Conservation (phyloP, 2,329 filamentous ascomycete genomes). For the Botryosphaeria dothidea region DNA sequence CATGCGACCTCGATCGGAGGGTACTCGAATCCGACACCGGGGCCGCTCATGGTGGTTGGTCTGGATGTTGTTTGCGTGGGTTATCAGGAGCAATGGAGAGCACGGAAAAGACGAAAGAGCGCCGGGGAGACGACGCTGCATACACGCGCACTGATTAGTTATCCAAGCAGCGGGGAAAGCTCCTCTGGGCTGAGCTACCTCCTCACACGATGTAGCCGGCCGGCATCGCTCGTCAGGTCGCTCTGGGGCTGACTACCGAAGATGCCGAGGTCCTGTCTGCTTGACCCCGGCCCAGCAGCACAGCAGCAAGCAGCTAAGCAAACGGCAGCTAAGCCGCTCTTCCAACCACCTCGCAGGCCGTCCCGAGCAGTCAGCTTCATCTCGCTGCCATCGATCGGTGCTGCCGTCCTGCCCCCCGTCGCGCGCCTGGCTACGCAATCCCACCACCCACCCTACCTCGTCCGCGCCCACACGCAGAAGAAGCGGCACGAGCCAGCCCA, state of each 20-base stretch:
- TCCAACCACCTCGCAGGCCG: too few relatives aligned
- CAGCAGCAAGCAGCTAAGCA: neutral
- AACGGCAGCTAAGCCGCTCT: neutral
- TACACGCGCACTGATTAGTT: neutral
- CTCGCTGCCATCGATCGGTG: too few relatives aligned
- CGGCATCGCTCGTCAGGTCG: constrained; percentile 6
- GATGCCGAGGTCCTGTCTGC: constrained; percentile 1
- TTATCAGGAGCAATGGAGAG: neutral
- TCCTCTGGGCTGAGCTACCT: neutral
- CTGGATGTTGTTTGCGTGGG: neutral
- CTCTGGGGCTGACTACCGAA: neutral
- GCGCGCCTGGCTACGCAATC: too few relatives aligned
- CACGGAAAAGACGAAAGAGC: neutral
- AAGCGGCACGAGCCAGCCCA: neutral
- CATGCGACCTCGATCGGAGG: constrained; percentile 75
- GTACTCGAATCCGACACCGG: constrained; percentile 75
- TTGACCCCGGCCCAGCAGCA: neutral
- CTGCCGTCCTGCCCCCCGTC: too few relatives aligned
- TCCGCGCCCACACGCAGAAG: neutral
- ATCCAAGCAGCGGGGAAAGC: constrained; percentile 2
- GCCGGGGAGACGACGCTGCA: too few relatives aligned
- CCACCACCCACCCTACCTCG: too few relatives aligned
- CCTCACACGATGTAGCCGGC: neutral
- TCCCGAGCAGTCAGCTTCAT: too few relatives aligned
- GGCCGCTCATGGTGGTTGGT: constrained; percentile 29